These are phyloP conservation scores for Fusarium torreyae DNA, from an alignment of 2,329 filamentous ascomycete species.

Conservation along the genomic window DNA sequence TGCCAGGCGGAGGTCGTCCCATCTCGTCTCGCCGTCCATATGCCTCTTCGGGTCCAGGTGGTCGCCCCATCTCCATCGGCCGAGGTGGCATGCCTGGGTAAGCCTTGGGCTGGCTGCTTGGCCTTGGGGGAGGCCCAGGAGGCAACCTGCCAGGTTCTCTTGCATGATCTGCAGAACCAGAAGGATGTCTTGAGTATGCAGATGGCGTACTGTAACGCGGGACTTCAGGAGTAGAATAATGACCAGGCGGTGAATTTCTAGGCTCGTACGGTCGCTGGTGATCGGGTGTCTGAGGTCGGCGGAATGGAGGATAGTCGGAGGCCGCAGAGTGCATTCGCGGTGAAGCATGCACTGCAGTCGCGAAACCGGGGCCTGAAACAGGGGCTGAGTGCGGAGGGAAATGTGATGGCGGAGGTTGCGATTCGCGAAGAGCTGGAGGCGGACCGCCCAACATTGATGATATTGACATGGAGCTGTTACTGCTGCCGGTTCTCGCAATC, in stretches of 20 bases:
- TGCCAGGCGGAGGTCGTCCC: slow-evolving; percentile 54
- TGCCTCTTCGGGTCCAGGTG: slow-evolving; percentile 57
- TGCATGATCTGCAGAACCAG: slow-evolving; percentile 62
- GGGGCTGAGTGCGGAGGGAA: slow-evolving; percentile 62
- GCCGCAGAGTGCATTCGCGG: slow-evolving; percentile 69
- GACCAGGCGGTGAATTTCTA: slow-evolving; percentile 65
- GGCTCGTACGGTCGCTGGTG: slow-evolving; percentile 70
- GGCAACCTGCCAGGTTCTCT: slow-evolving; percentile 58
- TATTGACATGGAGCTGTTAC: slow-evolving; percentile 72
- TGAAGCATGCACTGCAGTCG: slow-evolving; percentile 67
- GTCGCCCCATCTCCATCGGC: slow-evolving; percentile 63
- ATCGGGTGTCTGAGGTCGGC: slow-evolving; percentile 82
- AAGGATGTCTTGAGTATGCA: slow-evolving; percentile 67
- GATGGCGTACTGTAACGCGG: slow-evolving; percentile 74
- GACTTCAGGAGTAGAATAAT: slow-evolving; percentile 71
- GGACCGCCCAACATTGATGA: slow-evolving; percentile 72
- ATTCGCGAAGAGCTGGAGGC: slow-evolving; percentile 60
- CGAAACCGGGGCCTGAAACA: slow-evolving; percentile 62
- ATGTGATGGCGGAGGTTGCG: slow-evolving; percentile 57
- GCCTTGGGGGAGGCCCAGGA: slow-evolving; percentile 62
- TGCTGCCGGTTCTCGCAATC: slow-evolving; percentile 62
- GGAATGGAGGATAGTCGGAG: slow-evolving; percentile 73
- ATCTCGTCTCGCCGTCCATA: slow-evolving; percentile 68
- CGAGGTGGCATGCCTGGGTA: slow-evolving; percentile 63
- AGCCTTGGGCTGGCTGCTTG: slow-evolving; percentile 67